These are phyloP conservation scores for Leccinum incarnatum DNA, from an alignment of 768 basidiomycete genomes.

Conservation along the genomic window DNA sequence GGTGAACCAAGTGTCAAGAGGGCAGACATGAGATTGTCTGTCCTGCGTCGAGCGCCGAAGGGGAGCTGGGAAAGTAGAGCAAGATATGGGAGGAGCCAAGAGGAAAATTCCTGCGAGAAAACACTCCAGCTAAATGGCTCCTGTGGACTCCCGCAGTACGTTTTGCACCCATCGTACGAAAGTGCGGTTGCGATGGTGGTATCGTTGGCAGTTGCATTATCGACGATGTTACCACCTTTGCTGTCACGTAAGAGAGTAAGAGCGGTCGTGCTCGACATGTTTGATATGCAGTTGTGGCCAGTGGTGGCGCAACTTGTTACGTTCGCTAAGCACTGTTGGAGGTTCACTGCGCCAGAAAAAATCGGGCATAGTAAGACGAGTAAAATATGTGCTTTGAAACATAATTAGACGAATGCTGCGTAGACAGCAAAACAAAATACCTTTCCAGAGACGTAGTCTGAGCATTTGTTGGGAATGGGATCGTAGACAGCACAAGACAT, in stretches of 20 bases:
- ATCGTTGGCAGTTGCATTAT: neutral
- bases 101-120: slow-evolving; percentile 36
- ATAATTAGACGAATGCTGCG: neutral
- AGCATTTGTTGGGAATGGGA: slow-evolving; percentile 1
- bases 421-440: neutral
- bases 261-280: slow-evolving; percentile 6
- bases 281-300: slow-evolving; percentile 1
- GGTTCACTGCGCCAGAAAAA: slow-evolving; percentile 4
- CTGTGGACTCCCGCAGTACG: slow-evolving; percentile 9
- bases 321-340: slow-evolving; percentile 13
- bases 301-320: slow-evolving; percentile 1
- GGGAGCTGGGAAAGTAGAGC: slow-evolving; percentile 50
- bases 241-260: slow-evolving; percentile 17
- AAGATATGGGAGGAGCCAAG: slow-evolving; percentile 50
- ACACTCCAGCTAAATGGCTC: slow-evolving; percentile 20
- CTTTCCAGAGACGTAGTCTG: neutral
- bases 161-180: slow-evolving; percentile 3
- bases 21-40: slow-evolving; percentile 43
- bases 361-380: neutral
- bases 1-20: slow-evolving; percentile 46
- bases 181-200: slow-evolving; percentile 7
- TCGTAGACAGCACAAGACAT: neutral
- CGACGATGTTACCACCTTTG: neutral
- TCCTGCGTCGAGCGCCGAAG: slow-evolving; percentile 38
- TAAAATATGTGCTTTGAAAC: neutral